These are phyloP conservation scores for Didymella segeticola DNA, from an alignment of 2,329 filamentous ascomycete genomes.

Conservation along the genomic window DNA sequence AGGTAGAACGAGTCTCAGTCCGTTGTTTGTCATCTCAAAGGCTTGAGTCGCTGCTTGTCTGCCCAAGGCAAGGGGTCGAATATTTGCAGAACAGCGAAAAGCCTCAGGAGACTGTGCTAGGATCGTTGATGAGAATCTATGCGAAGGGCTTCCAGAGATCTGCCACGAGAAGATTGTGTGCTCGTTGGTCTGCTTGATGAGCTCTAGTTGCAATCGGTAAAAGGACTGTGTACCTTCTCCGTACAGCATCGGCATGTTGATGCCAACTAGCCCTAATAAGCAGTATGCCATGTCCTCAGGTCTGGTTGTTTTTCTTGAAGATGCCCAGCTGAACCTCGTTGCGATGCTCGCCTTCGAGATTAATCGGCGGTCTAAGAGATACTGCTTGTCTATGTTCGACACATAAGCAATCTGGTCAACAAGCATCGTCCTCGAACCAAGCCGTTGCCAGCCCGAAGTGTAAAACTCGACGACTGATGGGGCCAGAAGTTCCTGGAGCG, in stretches of 20 bases:
- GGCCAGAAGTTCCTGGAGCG: neutral
- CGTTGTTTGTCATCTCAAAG: neutral
- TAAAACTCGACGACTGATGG: neutral
- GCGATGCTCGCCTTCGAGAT: neutral
- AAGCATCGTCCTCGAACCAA: neutral
- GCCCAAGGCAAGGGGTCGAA: neutral
- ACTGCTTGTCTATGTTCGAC: neutral
- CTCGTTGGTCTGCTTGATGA: conserved; percentile 10
- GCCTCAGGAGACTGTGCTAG: neutral
- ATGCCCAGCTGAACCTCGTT: neutral
- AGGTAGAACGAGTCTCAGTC: neutral
- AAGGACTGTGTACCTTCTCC: conserved; percentile 32
- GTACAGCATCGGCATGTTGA: conserved; percentile 35
- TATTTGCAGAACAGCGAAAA: neutral
- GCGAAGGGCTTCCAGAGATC: neutral
- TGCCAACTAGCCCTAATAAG: conserved; percentile 17
- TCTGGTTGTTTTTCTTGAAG: neutral
- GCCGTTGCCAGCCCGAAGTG: neutral
- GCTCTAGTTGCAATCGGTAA: conserved; percentile 19
- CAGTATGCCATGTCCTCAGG: conserved; percentile 39
- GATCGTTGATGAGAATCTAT: neutral
- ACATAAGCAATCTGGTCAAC: neutral
- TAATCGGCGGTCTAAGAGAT: neutral
- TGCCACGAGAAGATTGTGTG: neutral
- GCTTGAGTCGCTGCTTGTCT: neutral